Evolutionary conservation across 176 grass and related monocot genomes (phyloP), one percentile per base, ranked within the genome.

Genomic region (Lolium rigidum): DNA sequence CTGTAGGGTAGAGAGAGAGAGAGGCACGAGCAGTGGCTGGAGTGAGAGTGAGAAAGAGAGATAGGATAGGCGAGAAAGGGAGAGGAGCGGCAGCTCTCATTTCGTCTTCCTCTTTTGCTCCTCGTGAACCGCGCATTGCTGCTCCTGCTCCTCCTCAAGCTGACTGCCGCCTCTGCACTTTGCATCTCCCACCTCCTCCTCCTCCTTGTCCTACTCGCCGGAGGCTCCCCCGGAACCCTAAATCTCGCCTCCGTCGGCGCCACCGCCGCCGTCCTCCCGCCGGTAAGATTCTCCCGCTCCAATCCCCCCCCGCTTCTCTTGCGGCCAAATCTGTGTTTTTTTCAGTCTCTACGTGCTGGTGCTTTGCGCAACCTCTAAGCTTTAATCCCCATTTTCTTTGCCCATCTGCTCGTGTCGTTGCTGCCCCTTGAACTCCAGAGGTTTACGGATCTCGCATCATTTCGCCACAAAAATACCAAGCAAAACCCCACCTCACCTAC

Each of bases 391-490:
- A 11, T 59, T 15, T 83, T 79, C 78, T 17, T 72, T 46, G n/a
- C 16, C 35, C 47, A 14, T 10, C 84, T 16, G 80, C 57, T 9
- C 41, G 66, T 47, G 62, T 5, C 52, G n/a, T 78, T 77, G 2
- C 3, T 43, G 41, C 3, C 41, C 41, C 6, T 43, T 78, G 11
- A 15, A 16, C 13, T 5, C 2, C 56, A 9, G 56, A 25, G 89
- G 65, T 83, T 90, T 83, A 66, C 80, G 84, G 89, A 90, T 90
- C 89, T 90, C 39, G 89, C 74, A 83, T 87, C 80, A 75, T 57
- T 79, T 84, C 17, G 6, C 25, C 15, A 38, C 39, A 37, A 26
- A 84, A 57, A 24, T 7, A 73, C 24, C 14, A 24, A n/a, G 14
- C 16, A 7, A 81, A 80, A 75, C 58, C 76, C 76, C 12, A 61